Base-by-base conservation (phyloP, 2,329 filamentous ascomycete genomes). In the Chaetomiaceae sp. region DNA sequence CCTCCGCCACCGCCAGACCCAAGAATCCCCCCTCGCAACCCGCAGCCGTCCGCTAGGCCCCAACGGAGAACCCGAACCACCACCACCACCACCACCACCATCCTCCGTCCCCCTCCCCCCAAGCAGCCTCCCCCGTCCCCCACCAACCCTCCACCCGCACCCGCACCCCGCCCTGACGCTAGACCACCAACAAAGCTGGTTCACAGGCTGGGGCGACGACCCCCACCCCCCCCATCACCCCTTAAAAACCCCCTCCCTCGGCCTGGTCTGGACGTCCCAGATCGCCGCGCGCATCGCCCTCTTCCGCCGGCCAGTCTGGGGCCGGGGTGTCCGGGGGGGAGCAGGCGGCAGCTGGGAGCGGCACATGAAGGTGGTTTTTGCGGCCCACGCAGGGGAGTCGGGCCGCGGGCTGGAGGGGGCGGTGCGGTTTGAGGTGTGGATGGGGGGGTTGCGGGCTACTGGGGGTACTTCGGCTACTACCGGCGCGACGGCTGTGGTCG, bases 181-280 rank as follows among this genome's bases (percentile, higher is more conserved):
- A 8, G 86, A 95, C 62, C 88, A 96, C 69, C 92, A 97, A 70
- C 90, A 96, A 68, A 81, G 88, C 38, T 96, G 91, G 82, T 95
- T 96, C 71, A 95, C 91, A 4, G 91, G 94, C 58, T 96, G 94
- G 92, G 90, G 92, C 20, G 89, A 95, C 67, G 77, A 84, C 51
- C 41, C 25, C 23, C 37, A 18, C 64, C 71, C 11, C 67, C 73
- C 44, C 69, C 72, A 36, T 7, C 27, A 20, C 20, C 1, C 42
- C 2, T 71, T 86, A 51, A 97, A 96, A 71, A 96, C 89, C 0
- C 92, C 92, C 0, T 88, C 88, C 6, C 72, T 97, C 21, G 92
- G 92, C 0, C 77, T 96, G 7, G 86, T 95, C 10, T 97, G 92
- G 92, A 85, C 89, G 2, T 92, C 90, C 27, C 91, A 96, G 73